Conservation (phyloP, 108 stramenopile genomes). For the Cyclostephanos tholiformis region DNA sequence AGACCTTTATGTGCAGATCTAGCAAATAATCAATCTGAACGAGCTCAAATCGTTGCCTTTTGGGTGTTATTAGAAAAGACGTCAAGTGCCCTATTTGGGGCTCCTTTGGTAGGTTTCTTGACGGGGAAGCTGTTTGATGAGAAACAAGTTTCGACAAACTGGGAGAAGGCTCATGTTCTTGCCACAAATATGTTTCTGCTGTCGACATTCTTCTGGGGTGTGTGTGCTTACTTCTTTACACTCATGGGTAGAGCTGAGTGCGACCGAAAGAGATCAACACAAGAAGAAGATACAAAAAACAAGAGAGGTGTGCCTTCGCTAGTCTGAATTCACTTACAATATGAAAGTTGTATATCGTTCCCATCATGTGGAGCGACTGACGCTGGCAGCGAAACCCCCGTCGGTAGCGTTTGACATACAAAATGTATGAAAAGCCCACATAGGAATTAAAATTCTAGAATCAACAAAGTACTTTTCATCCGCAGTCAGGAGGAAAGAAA, state of each 20-base stretch:
- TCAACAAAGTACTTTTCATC: too few relatives aligned
- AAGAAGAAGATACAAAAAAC: neutral
- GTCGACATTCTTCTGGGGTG: conserved; percentile 51
- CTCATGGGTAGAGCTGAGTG: conserved; percentile 29
- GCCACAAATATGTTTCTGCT: conserved; percentile 49
- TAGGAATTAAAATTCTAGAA: too few relatives aligned
- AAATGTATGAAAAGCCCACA: too few relatives aligned
- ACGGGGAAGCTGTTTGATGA: conserved; percentile 22
- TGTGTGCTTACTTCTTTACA: conserved; percentile 52
- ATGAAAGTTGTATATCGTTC: too few relatives aligned
- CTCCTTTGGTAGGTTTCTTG: conserved; percentile 57
- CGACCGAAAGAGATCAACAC: neutral
- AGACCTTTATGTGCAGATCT: conserved; percentile 60
- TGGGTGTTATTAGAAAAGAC: conserved; percentile 64
- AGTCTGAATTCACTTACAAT: too few relatives aligned
- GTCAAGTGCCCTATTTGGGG: conserved; percentile 54
- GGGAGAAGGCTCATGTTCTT: conserved; percentile 45
- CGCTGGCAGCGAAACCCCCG: too few relatives aligned
- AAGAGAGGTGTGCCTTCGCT: too few relatives aligned
- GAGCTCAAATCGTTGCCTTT: conserved; percentile 56
- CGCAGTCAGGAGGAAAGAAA: too few relatives aligned
- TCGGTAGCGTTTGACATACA: too few relatives aligned
- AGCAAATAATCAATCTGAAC: conserved; percentile 50
- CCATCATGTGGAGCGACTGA: too few relatives aligned
- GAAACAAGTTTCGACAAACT: conserved; percentile 12